These are phyloP conservation scores for Ceratocystis cacaofunesta DNA, from an alignment of 2,329 filamentous ascomycete species.

Conservation along the genomic window DNA sequence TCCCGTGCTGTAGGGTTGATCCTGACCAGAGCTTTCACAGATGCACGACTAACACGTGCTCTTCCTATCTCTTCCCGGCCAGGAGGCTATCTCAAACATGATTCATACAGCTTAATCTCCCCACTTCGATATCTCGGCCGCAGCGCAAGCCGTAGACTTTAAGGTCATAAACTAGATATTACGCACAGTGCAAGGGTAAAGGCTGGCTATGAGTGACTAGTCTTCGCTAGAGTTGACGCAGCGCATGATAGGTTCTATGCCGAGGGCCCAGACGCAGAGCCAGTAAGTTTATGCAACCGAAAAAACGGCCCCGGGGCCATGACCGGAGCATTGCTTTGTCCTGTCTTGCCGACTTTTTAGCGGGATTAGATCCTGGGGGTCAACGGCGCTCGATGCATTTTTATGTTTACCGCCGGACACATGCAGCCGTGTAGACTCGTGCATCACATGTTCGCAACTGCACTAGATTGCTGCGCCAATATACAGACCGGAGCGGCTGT, in stretches of 20 bases:
- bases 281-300: neutral
- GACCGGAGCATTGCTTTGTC: neutral
- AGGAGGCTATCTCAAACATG: constrained; percentile 20
- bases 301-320: too few species aligned
- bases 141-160: constrained; percentile 20
- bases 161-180: constrained; percentile 21
- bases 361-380: constrained; percentile 23
- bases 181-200: constrained; percentile 20
- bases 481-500: constrained; percentile 20
- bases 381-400: constrained; percentile 25
- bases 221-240: constrained; percentile 21
- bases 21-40: neutral
- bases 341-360: constrained; percentile 12
- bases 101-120: constrained; percentile 18
- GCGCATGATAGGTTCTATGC: constrained; percentile 18
- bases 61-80: neutral
- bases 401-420: constrained; percentile 22
- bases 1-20: too few species aligned
- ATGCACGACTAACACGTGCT: neutral
- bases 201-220: constrained; percentile 23
- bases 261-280: constrained; percentile 5
- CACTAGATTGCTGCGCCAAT: constrained; percentile 16
- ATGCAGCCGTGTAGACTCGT: constrained; percentile 21
- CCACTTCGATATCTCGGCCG: constrained; percentile 18
- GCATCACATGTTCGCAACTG: constrained; percentile 14